Base-by-base conservation (phyloP, 1,284 basidiomycete species). In the Boletellus deceptivus region DNA sequence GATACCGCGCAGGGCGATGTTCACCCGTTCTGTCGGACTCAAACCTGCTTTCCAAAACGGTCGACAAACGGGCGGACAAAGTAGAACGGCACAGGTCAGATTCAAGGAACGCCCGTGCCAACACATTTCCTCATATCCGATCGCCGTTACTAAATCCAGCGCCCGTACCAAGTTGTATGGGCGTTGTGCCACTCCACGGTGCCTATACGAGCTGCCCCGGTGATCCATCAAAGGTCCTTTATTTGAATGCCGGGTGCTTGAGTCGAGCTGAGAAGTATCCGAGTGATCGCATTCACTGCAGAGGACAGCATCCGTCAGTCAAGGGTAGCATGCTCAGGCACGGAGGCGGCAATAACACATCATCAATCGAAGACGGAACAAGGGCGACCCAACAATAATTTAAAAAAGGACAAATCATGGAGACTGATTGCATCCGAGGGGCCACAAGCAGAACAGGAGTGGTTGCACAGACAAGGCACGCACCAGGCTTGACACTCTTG, bases 171-270 rank as follows among this genome's bases (percentile, higher is more conserved):
- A 55, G 48, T 62, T 54, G 61, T 62, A 64, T 56, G 27, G 51
- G 55, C 58, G 53, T 38, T 48, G 52, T 41, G 29, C 25, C 25
- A 35, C 43, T 43, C 37, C 47, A 47, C 46, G 9, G 18, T 29
- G 33, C 36, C 11, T 34, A 31, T 22, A 44, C 25, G 33, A 31
- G 16, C 34, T 37, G 17, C 27, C n/a, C 37, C 18, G 20, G 35
- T n/a, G 8, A 38, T 41, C 25, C 46, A 57, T 68, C 49, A 66
- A 39, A 66, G 43, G 43, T 68, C 67, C 46, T 63, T 70, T 61
- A 91, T 80, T 57, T 79, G 82, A 65, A 96, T 91, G 17, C 89
- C 87, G 18, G 93, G 93, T 16, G 93, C 93, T 64, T 89, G 86
- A 34, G 82, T 84, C 24, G 93, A 91, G 70, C 89, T 93, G 49